Evolutionary conservation across 1,139 yeast genomes (phyloP).

Genomic region (Zygoascus meyerae): DNA sequence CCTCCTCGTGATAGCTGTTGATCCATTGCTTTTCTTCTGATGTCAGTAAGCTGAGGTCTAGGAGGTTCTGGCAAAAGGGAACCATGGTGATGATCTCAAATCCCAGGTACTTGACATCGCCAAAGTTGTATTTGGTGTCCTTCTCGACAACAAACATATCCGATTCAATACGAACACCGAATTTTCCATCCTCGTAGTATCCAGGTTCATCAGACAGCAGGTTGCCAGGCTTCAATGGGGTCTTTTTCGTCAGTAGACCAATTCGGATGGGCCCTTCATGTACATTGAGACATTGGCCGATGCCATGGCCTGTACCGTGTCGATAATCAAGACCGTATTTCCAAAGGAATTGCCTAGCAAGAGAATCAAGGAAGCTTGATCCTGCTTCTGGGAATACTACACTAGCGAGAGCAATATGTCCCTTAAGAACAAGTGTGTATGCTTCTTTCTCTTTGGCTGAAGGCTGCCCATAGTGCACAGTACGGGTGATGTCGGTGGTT

Average conservation of each 20-base stretch:
- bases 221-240: conserved; percentile 61
- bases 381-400: conserved; percentile 83
- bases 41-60: conserved; percentile 53
- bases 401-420: conserved; percentile 74
- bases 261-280: conserved; percentile 97
- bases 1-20: conserved; percentile 57
- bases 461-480: conserved; percentile 75
- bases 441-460: conserved; percentile 59
- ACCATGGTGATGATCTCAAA: conserved; percentile 83
- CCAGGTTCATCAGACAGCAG: conserved; percentile 94
- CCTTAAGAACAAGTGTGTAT: conserved; percentile 88
- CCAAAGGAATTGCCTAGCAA: conserved; percentile 93
- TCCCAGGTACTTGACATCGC: conserved; percentile 56
- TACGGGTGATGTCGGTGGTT: conserved; percentile 94
- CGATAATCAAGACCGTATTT: conserved; percentile 79
- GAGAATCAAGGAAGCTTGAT: conserved; percentile 75
- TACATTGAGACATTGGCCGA: conserved; percentile 85
- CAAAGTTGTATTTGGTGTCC: conserved; percentile 37
- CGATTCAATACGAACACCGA: conserved; percentile 91
- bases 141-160: conserved; percentile 56
- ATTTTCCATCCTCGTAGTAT: conserved; percentile 83
- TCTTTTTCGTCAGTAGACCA: conserved; percentile 51
- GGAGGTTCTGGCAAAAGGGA: conserved; percentile 74
- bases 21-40: conserved; percentile 61
- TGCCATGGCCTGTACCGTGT: conserved; percentile 98